Base-by-base conservation (phyloP, 2,329 filamentous ascomycete genomes). In the Lachnellula occidentalis region DNA sequence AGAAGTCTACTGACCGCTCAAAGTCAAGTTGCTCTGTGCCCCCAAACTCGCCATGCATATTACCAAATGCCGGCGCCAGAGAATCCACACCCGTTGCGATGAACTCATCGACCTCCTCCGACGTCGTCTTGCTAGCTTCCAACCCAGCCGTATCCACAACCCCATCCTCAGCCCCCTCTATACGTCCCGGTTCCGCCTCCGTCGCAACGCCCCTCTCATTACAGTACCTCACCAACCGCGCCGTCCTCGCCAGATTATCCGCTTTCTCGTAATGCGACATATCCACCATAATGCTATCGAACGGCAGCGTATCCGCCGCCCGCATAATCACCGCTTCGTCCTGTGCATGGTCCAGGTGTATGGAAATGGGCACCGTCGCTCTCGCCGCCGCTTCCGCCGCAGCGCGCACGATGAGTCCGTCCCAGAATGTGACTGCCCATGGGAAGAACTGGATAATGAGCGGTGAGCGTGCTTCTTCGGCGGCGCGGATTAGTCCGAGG, bases 261-360 rank as follows among this genome's bases (percentile, higher is more conserved):
- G 78, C 83, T 62, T 83, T 83, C 61, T 87, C 84, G 65, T 86
- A 82, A 66, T 89, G 86, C 54, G 77, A 82, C 85, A 90, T 90
- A 69, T 90, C 87, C 0, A 89, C 81, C 86, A 90, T 89, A 66
- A 90, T 88, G 51, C 76, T 79, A 67, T 89, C 86, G 60, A 89
- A 88, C 0, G 75, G 76, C 36, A 82, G 72, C 1, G 78, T 74
- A 0, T 81, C 81, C 0, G 82, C 82, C 0, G 71, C 72, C 4
- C 8, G 27, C 7, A 76, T 76, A 57, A 87, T 83, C 42, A 81
- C 76, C 53, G 77, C 77, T 31, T 80, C 78, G 5, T 76, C 77
- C 63, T 86, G 83, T 5, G 82, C 82, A 67, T 87, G 84, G 72
- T 88, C 84, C 64, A 88, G 77, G 69, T 87, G 84, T 14, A 87